Base-by-base conservation (phyloP, 73 alveolate genomes). In the Blepharisma stoltei region DNA sequence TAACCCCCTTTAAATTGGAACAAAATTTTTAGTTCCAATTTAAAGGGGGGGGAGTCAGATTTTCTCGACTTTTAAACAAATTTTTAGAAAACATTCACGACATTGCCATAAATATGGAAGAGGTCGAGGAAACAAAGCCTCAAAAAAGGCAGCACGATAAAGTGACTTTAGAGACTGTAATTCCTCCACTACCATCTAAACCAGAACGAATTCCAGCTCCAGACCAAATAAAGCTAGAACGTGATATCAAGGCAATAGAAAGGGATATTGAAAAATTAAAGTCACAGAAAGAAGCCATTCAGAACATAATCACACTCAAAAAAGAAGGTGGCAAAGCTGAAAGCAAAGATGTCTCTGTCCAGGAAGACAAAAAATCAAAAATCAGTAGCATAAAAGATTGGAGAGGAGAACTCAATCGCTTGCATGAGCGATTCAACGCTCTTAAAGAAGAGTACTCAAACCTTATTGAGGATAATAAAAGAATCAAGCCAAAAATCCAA, bases 121-220 rank as follows among this genome's bases (percentile, higher is more conserved):
- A 32, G 41, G 41, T 32, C 41, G 41, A 32, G 41, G 41, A 32
- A 32, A 32, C 41, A 32, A 32, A 32, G 41, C 41, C 41, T 32
- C 41, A 60, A 25, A 60, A 14, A 60, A n/a, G 73, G 14, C 73
- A n/a, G 14, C 73, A 38, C 23, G 73, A 60, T 14, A 60, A 60
- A 60, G 23, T 60, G n/a, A 60, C 73, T 60, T 38, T 25, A 9
- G 73, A 60, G 46, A 60, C 73, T 25, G 73, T 60, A 14, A 60
- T 60, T 38, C 73, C 73, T 18, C 73, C 73, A 18, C 73, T 60
- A 1, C 73, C 73, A 1, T 60, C 73, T 20, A 60, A 60, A 60
- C 2, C 73, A 18, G 73, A 60, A 25, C 14, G 73, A 60, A 8
- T 60, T 20, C 73, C 73, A 14, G 46, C 37, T 2, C 73, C 73